These are phyloP conservation scores for Taphrina pruni DNA, from an alignment of 1,139 yeast genomes.

Conservation along the genomic window DNA sequence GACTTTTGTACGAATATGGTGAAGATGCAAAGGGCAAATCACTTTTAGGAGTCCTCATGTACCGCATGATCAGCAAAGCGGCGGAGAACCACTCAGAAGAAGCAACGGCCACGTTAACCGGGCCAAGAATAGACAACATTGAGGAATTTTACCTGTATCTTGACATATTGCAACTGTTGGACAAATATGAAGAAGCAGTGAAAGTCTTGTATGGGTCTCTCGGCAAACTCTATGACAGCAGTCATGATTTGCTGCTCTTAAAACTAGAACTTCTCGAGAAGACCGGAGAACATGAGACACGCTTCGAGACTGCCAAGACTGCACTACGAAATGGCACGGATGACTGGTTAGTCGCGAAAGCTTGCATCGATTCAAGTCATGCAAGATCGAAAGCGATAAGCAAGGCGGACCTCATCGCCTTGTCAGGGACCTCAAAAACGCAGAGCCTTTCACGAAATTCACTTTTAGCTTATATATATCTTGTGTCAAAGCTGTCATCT, in stretches of 20 bases:
- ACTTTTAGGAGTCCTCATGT: conserved; percentile 34
- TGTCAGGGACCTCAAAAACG: background rate
- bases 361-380: background rate
- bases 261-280: conserved; percentile 36
- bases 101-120: background rate
- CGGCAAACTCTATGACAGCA: conserved; percentile 23
- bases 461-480: conserved; percentile 4
- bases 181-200: conserved; percentile 26
- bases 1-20: conserved; percentile 10
- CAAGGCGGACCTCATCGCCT: background rate
- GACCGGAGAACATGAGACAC: conserved; percentile 15
- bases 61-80: conserved; percentile 27
- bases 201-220: conserved; percentile 16
- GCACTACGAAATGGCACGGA: conserved; percentile 25
- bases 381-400: background rate
- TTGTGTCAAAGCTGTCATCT: background rate
- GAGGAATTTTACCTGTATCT: conserved; percentile 43
- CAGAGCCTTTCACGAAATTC: conserved; percentile 8
- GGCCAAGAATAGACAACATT: conserved; percentile 13
- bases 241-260: conserved; percentile 31
- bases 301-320: conserved; percentile 16
- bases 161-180: conserved; percentile 31
- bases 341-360: conserved; percentile 42
- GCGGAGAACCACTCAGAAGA: conserved; percentile 2
- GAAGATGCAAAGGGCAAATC: conserved; percentile 13